phyloP scores from a whole-genome alignment of 306 rosid species.

The Glycyrrhiza uralensis region DNA sequence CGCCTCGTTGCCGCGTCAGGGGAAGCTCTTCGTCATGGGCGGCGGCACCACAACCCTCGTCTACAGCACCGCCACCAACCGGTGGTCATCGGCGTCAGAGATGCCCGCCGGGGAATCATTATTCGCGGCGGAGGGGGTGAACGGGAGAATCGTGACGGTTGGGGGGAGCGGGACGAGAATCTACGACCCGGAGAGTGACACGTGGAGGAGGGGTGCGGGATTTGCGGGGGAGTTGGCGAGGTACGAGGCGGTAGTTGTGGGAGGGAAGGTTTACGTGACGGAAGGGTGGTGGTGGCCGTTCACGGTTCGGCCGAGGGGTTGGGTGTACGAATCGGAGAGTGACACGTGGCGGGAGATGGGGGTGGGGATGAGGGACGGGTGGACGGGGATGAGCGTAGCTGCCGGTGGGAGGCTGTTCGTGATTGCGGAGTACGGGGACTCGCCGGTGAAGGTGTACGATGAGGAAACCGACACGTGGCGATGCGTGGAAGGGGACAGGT shows the following conservation, averaged over 20 bases:
- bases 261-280: constrained; percentile 52
- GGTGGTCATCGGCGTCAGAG: constrained; percentile 34
- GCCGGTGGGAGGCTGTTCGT: constrained; percentile 39
- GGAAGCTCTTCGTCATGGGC: constrained; percentile 48
- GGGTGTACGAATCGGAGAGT: constrained; percentile 24
- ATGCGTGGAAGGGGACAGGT: constrained; percentile 47
- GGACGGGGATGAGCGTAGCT: constrained; percentile 55
- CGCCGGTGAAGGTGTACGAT: constrained; percentile 55
- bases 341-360: constrained; percentile 57
- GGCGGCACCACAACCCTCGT: constrained; percentile 22
- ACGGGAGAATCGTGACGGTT: constrained; percentile 39
- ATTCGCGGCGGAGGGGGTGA: constrained; percentile 32
- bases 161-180: constrained; percentile 21
- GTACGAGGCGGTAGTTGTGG: constrained; percentile 36
- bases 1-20: constrained; percentile 50
- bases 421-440: constrained; percentile 57
- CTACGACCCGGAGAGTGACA: constrained; percentile 47
- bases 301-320: constrained; percentile 42
- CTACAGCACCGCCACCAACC: constrained; percentile 44
- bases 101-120: constrained; percentile 6
- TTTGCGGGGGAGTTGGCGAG: background rate
- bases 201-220: constrained; percentile 34
- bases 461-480: constrained; percentile 50
- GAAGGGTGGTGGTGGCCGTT: constrained; percentile 88
- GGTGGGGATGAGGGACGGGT: constrained; percentile 59